These are phyloP conservation scores for Diplodia seriata DNA, from an alignment of 2,329 filamentous ascomycete species.

Conservation along the genomic window DNA sequence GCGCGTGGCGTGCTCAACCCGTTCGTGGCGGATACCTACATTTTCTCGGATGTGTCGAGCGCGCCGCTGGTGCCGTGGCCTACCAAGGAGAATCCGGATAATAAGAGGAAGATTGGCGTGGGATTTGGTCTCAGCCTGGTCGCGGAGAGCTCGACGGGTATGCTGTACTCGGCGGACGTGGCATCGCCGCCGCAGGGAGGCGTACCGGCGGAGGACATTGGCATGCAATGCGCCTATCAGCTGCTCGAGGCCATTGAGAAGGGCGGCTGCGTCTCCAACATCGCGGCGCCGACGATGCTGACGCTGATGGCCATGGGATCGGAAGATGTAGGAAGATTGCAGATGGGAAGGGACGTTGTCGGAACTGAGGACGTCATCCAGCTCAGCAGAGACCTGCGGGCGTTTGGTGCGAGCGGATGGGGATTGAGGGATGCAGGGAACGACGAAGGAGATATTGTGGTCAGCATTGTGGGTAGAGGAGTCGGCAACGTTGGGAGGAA, in stretches of 20 bases:
- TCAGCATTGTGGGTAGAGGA: slow-evolving; percentile 91
- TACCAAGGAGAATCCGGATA: slow-evolving; percentile 68
- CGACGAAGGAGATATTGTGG: slow-evolving; percentile 73
- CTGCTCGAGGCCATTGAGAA: slow-evolving; percentile 81
- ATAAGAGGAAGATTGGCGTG: slow-evolving; percentile 71
- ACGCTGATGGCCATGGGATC: slow-evolving; percentile 97
- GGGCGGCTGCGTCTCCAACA: slow-evolving; percentile 79
- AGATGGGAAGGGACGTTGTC: slow-evolving; percentile 80
- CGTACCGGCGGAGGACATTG: slow-evolving; percentile 86
- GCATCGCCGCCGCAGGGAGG: slow-evolving; percentile 77
- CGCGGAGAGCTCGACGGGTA: slow-evolving; percentile 87
- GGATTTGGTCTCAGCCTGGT: slow-evolving; percentile 92
- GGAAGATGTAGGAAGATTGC: slow-evolving; percentile 89
- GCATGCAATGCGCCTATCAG: slow-evolving; percentile 86
- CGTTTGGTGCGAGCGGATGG: slow-evolving; percentile 92
- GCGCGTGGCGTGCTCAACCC: slow-evolving; percentile 87
- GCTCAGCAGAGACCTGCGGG: slow-evolving; percentile 81
- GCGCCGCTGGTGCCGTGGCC: slow-evolving; percentile 69
- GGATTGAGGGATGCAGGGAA: slow-evolving; percentile 74
- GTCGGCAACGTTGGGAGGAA: slow-evolving; percentile 96
- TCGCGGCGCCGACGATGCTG: slow-evolving; percentile 76
- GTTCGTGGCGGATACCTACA: slow-evolving; percentile 86
- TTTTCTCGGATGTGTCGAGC: slow-evolving; percentile 73
- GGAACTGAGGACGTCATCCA: slow-evolving; percentile 81
- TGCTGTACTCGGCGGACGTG: slow-evolving; percentile 87